Base-by-base conservation (phyloP, 2,329 filamentous ascomycete species). In the Rosellinia necatrix region DNA sequence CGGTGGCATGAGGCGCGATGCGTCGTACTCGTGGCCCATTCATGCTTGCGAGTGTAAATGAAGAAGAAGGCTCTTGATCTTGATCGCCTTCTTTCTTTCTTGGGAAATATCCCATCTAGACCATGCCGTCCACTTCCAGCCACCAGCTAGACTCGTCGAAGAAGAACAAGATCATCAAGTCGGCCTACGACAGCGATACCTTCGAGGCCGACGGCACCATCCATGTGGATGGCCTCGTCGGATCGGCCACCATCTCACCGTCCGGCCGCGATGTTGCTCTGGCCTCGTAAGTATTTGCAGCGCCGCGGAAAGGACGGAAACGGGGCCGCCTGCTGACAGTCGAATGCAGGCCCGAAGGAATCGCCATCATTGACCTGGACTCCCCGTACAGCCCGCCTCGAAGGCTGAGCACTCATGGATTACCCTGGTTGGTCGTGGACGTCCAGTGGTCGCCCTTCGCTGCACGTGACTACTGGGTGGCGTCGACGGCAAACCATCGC, bases 371-470 rank as follows among this genome's bases (percentile, higher is more conserved):
- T 68, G 92, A 97, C 67, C 80, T 97, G 42, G 92, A 97, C 75
- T 92, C 87, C 9, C 91, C 91, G 1, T 94, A 92, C 70, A 94
- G 89, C 57, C 88, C 89, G 8, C 93, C 93, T 15, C 88, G 92
- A 15, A 88, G 92, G 66, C 81, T 97, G 43, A 82, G 81, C 64
- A 89, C 89, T 60, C 91, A 96, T 73, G 89, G 91, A 52, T 87
- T 91, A 38, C 89, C 91, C n/a, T 97, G 92, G 91, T 86, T 96
- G 48, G 92, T 96, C 4, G 92, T 93, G 9, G 93, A 97, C 72
- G 92, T 96, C 25, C 93, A 97, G 73, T 97, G 93, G 93, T 96
- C 91, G 9, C 93, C 93, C 1, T 96, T 97, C 71, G 90, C 92
- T 10, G 85, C 84, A 17, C 85, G 92, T 43, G 90, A 96, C 71